These are phyloP conservation scores for Thielaviopsis euricoi DNA, from an alignment of 2,329 filamentous ascomycete genomes.

Conservation along the genomic window DNA sequence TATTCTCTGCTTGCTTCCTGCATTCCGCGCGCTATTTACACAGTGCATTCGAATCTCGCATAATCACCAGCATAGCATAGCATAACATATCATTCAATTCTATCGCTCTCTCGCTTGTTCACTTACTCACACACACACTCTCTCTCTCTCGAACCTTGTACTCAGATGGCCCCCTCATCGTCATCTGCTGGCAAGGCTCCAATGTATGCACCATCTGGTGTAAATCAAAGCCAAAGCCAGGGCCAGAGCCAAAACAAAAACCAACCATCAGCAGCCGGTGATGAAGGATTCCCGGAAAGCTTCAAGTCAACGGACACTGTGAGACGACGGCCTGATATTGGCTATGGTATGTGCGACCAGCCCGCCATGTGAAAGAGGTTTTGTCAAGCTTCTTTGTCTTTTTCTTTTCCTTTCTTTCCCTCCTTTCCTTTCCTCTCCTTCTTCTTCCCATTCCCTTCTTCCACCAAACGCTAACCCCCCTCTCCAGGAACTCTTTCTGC, in stretches of 20 bases:
- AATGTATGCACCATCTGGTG: neutral
- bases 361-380: too few relatives aligned
- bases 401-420: neutral
- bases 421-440: neutral
- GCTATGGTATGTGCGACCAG: slow-evolving; percentile 33
- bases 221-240: neutral
- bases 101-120: too few relatives aligned
- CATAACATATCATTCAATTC: too few relatives aligned
- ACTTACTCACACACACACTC: too few relatives aligned
- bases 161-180: neutral
- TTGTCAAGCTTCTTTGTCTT: slow-evolving; percentile 6
- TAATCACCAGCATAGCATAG: neutral
- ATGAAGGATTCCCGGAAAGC: slow-evolving; percentile 34
- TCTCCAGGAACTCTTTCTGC: slow-evolving; percentile 10
- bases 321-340: slow-evolving; percentile 36
- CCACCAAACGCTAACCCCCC: slow-evolving; percentile 1
- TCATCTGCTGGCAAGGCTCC: neutral
- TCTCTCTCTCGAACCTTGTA: neutral
- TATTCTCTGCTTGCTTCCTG: too few relatives aligned
- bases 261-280: slow-evolving; percentile 12
- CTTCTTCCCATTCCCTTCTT: neutral
- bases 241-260: neutral
- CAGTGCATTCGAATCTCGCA: too few relatives aligned
- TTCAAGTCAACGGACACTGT: slow-evolving; percentile 44
- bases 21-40: too few relatives aligned